These are phyloP conservation scores for Apiospora hydei DNA, from an alignment of 2,329 filamentous ascomycete species.

Conservation along the genomic window DNA sequence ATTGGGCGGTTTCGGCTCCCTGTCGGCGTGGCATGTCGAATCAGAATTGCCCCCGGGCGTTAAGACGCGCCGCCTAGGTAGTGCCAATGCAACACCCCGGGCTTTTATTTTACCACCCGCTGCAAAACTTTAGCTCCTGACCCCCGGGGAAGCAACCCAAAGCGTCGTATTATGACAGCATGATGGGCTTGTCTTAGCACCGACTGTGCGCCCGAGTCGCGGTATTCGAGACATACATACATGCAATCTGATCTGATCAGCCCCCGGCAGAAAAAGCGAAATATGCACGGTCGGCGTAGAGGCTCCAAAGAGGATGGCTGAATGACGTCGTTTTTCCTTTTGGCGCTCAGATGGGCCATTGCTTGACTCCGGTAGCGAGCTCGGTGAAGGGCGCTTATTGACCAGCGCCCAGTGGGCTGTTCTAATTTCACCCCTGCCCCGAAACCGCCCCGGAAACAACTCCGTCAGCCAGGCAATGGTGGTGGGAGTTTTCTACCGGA, in stretches of 20 bases:
- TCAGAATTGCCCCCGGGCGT: background rate
- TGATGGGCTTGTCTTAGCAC: slow-evolving; percentile 20
- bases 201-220: background rate
- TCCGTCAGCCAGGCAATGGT: background rate
- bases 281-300: background rate
- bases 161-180: background rate
- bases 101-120: background rate
- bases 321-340: background rate
- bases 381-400: background rate
- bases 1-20: background rate
- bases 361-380: background rate
- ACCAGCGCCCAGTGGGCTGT: background rate
- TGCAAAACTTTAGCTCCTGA: background rate
- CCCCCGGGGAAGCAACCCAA: background rate
- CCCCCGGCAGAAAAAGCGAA: background rate
- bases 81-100: background rate
- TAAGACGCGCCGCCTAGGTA: slow-evolving; percentile 6
- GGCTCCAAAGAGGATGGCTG: background rate
- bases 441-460: background rate
- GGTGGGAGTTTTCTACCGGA: background rate
- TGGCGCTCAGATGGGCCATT: slow-evolving; percentile 1
- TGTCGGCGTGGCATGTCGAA: background rate
- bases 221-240: background rate
- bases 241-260: background rate
- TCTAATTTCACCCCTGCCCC: background rate